Base-by-base conservation (phyloP, 2,329 filamentous ascomycete species). In the Cercospora sojina region DNA sequence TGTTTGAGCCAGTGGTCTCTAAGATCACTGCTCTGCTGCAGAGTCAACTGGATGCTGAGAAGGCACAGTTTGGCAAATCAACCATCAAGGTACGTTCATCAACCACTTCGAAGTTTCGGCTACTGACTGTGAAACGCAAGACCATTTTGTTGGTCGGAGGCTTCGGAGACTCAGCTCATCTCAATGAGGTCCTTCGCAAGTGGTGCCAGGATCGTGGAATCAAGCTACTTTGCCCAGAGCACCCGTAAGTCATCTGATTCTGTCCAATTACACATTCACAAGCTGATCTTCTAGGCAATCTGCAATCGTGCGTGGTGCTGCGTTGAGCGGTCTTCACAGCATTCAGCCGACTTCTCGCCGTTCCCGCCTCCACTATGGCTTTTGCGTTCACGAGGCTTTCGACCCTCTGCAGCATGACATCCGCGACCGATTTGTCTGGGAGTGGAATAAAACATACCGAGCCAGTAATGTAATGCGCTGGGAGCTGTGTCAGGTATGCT, bases 251-350 rank as follows among this genome's bases (percentile, higher is more conserved):
- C 10, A 53, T 35, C 16, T n/a, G 31, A 31, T 31, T 31, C 29
- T 31, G 8, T 9, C 12, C 9, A 29, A 27, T 51, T 18, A 25
- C 55, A 32, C 10, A 43, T 29, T 23, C 23, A n/a, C 6, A 55
- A 23, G 18, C 56, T 64, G 27, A 59, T 27, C 32, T 47, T 20
- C 1, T 43, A 62, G 59, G 6, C 59, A 69, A 61, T 56, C 68
- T 3, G 68, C 66, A 3, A 65, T 70, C 6, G 68, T 70, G 2
- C 64, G 66, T 16, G 68, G 68, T 7, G 68, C 68, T n/a, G 68
- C 66, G 10, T 49, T 65, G 3, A 57, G 53, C 29, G 68, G 68
- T 16, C 47, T 67, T 1, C 56, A 49, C 8, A 55, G 65, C 29
- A 65, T 70, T 5, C 66, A 67, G 53, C 62, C 68, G 12, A 67